Base-by-base conservation (phyloP, 345 rosid species). In the Kernera saxatilis region DNA sequence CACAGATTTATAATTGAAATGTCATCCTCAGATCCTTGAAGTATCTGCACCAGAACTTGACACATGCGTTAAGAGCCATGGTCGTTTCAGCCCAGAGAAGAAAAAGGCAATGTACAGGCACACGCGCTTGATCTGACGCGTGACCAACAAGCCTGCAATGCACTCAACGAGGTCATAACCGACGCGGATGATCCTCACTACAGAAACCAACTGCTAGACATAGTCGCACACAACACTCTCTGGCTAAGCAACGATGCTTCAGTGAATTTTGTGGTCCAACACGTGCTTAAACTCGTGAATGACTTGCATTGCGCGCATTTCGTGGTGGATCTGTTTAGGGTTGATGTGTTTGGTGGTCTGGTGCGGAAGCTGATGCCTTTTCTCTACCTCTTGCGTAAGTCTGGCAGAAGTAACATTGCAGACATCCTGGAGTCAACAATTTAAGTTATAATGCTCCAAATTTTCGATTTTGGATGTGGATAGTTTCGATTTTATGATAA, bases 201-300 rank as follows among this genome's bases (percentile, higher is more conserved):
- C 57, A 51, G 57, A 26, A 26, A 26, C 12, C 12, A 7, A 35
- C 40, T 73, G 0, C 21, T 64, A 0, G 59, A 64, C 50, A 7
- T 64, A 26, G 40, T 72, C 2, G 17, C 56, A 2, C 3, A 18
- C 55, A 53, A 64, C 9, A 65, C 71, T 64, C 33, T 64, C 14
- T 45, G 0, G 11, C 71, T 72, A 17, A 54, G 71, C 41, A 45
- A 72, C 6, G 65, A 72, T 19, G 14, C 36, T 35, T 72, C 15
- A 0, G 77, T 70, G 15, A 72, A 64, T 36, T 71, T 64, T 8
- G 77, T 55, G 17, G 30, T 72, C 13, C 77, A 72, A 35, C 56
- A 64, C 58, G 58, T 60, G 17, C 77, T 72, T 45, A 4, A 1
- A 23, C 23, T n/a, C n/a, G n/a, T 58, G 0, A 3, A 36, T 13